phyloP scores from a whole-genome alignment of 441 rosid genomes.

The Gossypium lobatum region DNA sequence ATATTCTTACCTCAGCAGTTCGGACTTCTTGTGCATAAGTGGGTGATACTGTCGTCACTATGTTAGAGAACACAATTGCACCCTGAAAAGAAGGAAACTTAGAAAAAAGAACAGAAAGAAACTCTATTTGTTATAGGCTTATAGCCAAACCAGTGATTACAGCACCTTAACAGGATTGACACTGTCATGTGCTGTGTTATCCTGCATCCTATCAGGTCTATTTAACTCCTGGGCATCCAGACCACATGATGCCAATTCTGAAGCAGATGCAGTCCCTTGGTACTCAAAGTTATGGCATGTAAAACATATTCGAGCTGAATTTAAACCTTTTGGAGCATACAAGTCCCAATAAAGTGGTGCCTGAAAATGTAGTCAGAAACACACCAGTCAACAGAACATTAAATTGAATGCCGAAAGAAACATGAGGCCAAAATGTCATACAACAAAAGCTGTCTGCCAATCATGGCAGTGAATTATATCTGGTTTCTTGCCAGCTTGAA shows the following conservation, averaged over 20 bases:
- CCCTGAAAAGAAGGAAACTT: slow-evolving; percentile 49
- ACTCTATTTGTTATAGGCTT: not conserved
- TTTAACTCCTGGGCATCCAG: slow-evolving; percentile 78
- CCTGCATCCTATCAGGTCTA: slow-evolving; percentile 98
- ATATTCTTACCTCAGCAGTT: slow-evolving; percentile 68
- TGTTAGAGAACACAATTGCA: slow-evolving; percentile 89
- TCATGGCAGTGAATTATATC: slow-evolving; percentile 98
- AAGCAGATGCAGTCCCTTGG: slow-evolving; percentile 85
- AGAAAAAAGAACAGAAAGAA: slow-evolving; percentile 1
- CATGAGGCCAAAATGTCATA: slow-evolving; percentile 27
- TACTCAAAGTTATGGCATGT: slow-evolving; percentile 98
- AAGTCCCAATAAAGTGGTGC: slow-evolving; percentile 97
- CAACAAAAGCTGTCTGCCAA: slow-evolving; percentile 99
- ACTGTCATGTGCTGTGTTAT: slow-evolving; percentile 66
- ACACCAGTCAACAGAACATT: too few relatives aligned
- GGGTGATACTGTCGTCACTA: slow-evolving; percentile 95
- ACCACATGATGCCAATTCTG: slow-evolving; percentile 86
- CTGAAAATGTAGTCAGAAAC: slow-evolving; percentile 27
- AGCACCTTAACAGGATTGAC: slow-evolving; percentile 84
- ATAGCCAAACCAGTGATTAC: not conserved
- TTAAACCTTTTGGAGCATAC: slow-evolving; percentile 81
- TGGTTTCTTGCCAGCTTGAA: slow-evolving; percentile 88
- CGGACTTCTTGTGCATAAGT: slow-evolving; percentile 92
- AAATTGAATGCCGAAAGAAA: too few relatives aligned
- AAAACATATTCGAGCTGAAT: slow-evolving; percentile 93